Percentiles rank a stretch among this genome's conserved stretches.
Conservation (phyloP, 2,329 filamentous ascomycete species). For the Apiospora kogelbergensis region DNA sequence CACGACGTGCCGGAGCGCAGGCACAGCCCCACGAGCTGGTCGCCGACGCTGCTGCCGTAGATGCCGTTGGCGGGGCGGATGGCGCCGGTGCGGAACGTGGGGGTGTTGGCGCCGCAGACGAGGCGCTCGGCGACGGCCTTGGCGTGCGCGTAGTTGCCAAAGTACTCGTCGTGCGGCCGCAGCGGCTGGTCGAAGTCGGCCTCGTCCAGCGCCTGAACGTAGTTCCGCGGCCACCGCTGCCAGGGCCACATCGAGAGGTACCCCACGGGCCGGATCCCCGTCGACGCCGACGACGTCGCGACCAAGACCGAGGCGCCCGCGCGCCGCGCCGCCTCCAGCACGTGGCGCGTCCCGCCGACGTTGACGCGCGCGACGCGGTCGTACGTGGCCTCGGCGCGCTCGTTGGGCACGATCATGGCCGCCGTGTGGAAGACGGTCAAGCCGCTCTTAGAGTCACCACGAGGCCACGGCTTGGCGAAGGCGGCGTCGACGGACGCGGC, state of each 20-base stretch:
- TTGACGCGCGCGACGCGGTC: slow-evolving; percentile 43
- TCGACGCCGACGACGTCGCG: slow-evolving; percentile 46
- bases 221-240: slow-evolving; percentile 35
- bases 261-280: slow-evolving; percentile 37
- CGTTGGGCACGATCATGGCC: slow-evolving; percentile 44
- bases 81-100: slow-evolving; percentile 49
- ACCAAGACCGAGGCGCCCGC: slow-evolving; percentile 45
- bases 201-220: slow-evolving; percentile 43
- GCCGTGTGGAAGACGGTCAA: slow-evolving; percentile 52
- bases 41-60: slow-evolving; percentile 41
- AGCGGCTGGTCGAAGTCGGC: slow-evolving; percentile 38
- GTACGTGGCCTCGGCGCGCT: slow-evolving; percentile 41
- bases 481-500: slow-evolving; percentile 35
- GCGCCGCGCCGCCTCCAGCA: slow-evolving; percentile 40
- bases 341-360: slow-evolving; percentile 44
- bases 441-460: slow-evolving; percentile 26
- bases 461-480: slow-evolving; percentile 43
- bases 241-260: slow-evolving; percentile 38
- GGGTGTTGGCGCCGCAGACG: slow-evolving; percentile 33
- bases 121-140: slow-evolving; percentile 47
- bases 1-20: slow-evolving; percentile 34
- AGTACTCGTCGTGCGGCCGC: slow-evolving; percentile 40
- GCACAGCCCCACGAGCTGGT: slow-evolving; percentile 37
- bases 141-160: slow-evolving; percentile 44
- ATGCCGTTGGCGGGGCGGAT: slow-evolving; percentile 55